Evolutionary conservation across 768 basidiomycete genomes (phyloP), one percentile per base, ranked within the genome.

Genomic region (Pisolithus sp.): DNA sequence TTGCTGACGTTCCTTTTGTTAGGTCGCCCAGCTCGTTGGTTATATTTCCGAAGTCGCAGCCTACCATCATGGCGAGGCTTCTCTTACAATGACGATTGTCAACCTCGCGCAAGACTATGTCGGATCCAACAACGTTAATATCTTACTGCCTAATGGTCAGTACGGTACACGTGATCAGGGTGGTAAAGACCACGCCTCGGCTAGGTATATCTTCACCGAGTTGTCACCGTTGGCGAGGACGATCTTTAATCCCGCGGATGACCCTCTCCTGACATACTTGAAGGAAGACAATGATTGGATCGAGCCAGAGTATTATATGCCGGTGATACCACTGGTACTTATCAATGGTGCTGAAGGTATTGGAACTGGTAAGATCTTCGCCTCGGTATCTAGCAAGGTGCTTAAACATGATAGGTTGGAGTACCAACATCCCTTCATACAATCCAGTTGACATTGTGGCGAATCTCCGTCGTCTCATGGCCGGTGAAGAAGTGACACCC

Each of bases 311-410:
- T 97, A 83, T 70, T 99, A 96, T 64, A 76, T 97, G 72, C 95
- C 96, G 17, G 68, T 93, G 39, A 61, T 99, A 2, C 96, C 96
- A 0, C 75, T 94, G 67, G 77, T 97, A 0, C 76, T 99, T 48
- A 69, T 98, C 64, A 98, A 99, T 60, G 96, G 96, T 7, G 85
- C 90, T 9, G 94, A 97, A 57, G 96, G 96, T 72, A 98, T 99
- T 60, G 96, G 96, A 42, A 99, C 96, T 51, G 93, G 90, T 86
- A 52, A 62, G 79, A 59, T 13, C 6, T 31, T n/a, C 7, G 43
- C 39, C 12, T 46, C 26, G 39, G 37, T 13, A 24, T 49, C 3
- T 42, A 39, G 8, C n/a, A 53, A 5, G 50, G 41, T 36, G 20
- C 43, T 61, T 12, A 52, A 23, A 9, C 18, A 2, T 18, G 50